Percentiles rank a stretch among this genome's conserved stretches.
These are phyloP conservation scores for Schizopora paradoxa DNA, from an alignment of 1,284 basidiomycete genomes.

Conservation along the genomic window DNA sequence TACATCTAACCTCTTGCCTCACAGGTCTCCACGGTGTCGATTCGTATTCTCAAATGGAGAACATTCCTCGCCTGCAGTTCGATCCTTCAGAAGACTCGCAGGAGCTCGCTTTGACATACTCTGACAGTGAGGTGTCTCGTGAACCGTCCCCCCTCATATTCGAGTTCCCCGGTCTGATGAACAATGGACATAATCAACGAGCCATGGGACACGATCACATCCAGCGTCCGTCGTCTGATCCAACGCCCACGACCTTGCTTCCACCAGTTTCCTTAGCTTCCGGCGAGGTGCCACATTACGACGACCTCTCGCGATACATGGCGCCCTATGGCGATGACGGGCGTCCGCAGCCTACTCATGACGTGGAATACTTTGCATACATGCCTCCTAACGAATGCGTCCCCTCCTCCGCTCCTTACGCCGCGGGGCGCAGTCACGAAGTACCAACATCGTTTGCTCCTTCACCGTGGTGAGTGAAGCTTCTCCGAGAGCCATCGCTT, in stretches of 20 bases:
- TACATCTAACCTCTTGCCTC: not conserved
- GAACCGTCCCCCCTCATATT: constrained; percentile 18
- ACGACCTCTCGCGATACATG: constrained; percentile 13
- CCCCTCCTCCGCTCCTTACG: constrained; percentile 5
- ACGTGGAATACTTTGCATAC: constrained; percentile 11
- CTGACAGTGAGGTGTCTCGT: constrained; percentile 16
- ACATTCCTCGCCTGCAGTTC: constrained; percentile 8
- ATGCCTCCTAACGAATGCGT: constrained; percentile 13
- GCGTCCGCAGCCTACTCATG: constrained; percentile 4
- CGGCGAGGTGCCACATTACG: constrained; percentile 12
- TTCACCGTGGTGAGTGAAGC: constrained; percentile 8
- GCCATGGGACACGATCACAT: constrained; percentile 7
- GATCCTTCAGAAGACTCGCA: constrained; percentile 10
- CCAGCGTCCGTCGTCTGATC: constrained; percentile 16
- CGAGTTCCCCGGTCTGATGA: constrained; percentile 15
- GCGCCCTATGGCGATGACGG: constrained; percentile 8
- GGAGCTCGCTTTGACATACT: constrained; percentile 15
- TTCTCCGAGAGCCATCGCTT: not conserved
- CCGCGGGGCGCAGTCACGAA: constrained; percentile 6
- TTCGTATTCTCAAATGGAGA: constrained; percentile 5
- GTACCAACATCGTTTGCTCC: constrained; percentile 7
- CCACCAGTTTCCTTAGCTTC: constrained; percentile 17
- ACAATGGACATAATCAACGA: constrained; percentile 4
- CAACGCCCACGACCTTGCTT: constrained; percentile 17
- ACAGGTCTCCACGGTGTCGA: constrained; percentile 16